Evolutionary conservation across 2,329 filamentous ascomycete genomes (phyloP).

Genomic region (Scedosporium aurantiacum): DNA sequence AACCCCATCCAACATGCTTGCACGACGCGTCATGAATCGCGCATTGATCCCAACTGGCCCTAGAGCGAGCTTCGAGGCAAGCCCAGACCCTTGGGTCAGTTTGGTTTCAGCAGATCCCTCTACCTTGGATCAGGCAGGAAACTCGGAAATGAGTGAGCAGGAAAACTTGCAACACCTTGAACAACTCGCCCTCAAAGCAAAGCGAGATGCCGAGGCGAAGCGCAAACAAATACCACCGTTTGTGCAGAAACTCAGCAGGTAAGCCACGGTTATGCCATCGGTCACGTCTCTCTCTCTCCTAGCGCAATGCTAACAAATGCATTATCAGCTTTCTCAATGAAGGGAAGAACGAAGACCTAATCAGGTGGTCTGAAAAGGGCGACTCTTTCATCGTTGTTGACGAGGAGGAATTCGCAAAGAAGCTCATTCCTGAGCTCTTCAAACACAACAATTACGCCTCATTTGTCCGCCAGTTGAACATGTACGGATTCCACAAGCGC

Average conservation of each 20-base stretch:
- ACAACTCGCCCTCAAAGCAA: slow-evolving; percentile 67
- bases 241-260: slow-evolving; percentile 97
- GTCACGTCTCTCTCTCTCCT: not conserved
- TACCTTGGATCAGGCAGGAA: slow-evolving; percentile 5
- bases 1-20: slow-evolving; percentile 36
- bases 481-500: slow-evolving; percentile 97
- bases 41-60: slow-evolving; percentile 34
- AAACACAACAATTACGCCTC: slow-evolving; percentile 99
- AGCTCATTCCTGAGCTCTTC: slow-evolving; percentile 92
- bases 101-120: slow-evolving; percentile 18
- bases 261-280: slow-evolving; percentile 20
- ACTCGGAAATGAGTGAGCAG: slow-evolving; percentile 29
- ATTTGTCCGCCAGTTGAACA: slow-evolving; percentile 90
- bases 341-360: slow-evolving; percentile 77
- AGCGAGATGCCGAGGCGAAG: slow-evolving; percentile 79
- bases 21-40: slow-evolving; percentile 40
- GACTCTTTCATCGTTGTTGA: slow-evolving; percentile 95
- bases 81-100: slow-evolving; percentile 27
- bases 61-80: slow-evolving; percentile 25
- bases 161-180: slow-evolving; percentile 73
- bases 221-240: slow-evolving; percentile 95
- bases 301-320: slow-evolving; percentile 13
- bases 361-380: slow-evolving; percentile 93
- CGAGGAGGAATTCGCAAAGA: slow-evolving; percentile 97
- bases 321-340: slow-evolving; percentile 77